These are phyloP conservation scores for Zymoseptoria tritici DNA, from an alignment of 2,329 filamentous ascomycete genomes.

Conservation along the genomic window DNA sequence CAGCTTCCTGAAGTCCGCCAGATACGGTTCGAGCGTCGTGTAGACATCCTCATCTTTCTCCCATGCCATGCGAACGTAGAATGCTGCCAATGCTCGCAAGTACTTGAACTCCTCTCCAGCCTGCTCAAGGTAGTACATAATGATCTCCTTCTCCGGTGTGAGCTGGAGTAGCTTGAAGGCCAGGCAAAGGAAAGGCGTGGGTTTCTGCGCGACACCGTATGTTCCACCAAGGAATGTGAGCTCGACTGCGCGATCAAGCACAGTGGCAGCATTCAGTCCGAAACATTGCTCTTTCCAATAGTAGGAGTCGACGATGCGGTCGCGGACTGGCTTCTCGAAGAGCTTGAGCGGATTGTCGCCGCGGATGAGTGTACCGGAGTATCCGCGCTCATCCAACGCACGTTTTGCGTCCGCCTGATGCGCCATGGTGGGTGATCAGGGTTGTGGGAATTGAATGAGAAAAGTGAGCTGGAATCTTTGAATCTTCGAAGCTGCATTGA, in stretches of 20 bases:
- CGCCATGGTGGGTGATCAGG: constrained; percentile 30
- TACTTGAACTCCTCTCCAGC: constrained; percentile 70
- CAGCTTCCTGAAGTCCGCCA: constrained; percentile 78
- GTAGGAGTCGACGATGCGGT: constrained; percentile 90
- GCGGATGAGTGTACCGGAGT: constrained; percentile 66
- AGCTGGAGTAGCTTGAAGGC: constrained; percentile 92
- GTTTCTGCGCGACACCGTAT: constrained; percentile 74
- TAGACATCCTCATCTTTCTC: constrained; percentile 77
- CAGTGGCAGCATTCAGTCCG: constrained; percentile 70
- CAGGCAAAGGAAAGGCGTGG: constrained; percentile 86
- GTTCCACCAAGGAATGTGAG: constrained; percentile 82
- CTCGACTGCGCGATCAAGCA: constrained; percentile 84
- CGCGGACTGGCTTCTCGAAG: constrained; percentile 89
- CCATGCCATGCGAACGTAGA: constrained; percentile 87
- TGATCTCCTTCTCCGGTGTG: constrained; percentile 67
- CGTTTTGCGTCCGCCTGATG: constrained; percentile 70
- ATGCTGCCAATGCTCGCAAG: constrained; percentile 77
- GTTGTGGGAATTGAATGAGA: neutral
- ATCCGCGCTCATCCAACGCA: constrained; percentile 85
- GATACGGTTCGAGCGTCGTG: constrained; percentile 67
- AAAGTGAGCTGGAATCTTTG: neutral
- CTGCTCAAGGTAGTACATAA: constrained; percentile 71
- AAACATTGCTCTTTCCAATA: constrained; percentile 99
- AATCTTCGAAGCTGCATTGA: neutral
- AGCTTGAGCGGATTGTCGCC: constrained; percentile 92